Evolutionary conservation across 148 eudicot genomes (phyloP).

Genomic region (Fagopyrum homotropicum): DNA sequence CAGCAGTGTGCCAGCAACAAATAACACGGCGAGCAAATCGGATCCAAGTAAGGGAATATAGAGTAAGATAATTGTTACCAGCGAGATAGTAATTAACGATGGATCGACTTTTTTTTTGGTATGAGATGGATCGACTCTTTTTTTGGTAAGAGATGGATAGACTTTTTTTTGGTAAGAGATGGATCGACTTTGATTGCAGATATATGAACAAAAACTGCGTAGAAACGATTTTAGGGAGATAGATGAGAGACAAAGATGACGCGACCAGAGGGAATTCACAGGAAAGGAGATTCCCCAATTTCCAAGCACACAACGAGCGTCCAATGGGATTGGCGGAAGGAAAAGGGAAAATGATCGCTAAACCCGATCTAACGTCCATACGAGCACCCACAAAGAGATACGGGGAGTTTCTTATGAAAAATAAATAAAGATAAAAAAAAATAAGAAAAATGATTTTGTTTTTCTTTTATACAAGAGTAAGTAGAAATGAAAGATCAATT

Average conservation of each 20-base stretch:
- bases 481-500: no score
- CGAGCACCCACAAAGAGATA: no score
- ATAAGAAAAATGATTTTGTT: no score
- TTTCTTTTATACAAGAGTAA: no score
- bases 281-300: conserved; percentile 2
- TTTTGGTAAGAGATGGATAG: no score
- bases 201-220: neutral
- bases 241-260: neutral
- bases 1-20: neutral
- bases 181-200: neutral
- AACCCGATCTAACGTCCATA: neutral
- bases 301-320: neutral
- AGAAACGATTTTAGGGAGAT: neutral
- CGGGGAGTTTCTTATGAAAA: no score
- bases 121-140: no score
- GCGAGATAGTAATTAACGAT: neutral
- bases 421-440: no score
- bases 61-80: conserved; percentile 1
- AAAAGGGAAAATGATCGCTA: neutral
- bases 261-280: neutral
- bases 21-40: neutral
- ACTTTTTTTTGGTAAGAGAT: neutral
- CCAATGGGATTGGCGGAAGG: neutral
- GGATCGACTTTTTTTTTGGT: neutral
- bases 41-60: neutral